A percentile compares a stretch with the other conserved stretches of the same genome.
Evolutionary conservation across 192 early-diverging fungal genomes (phyloP).

Genomic region (Funneliformis geosporum): DNA sequence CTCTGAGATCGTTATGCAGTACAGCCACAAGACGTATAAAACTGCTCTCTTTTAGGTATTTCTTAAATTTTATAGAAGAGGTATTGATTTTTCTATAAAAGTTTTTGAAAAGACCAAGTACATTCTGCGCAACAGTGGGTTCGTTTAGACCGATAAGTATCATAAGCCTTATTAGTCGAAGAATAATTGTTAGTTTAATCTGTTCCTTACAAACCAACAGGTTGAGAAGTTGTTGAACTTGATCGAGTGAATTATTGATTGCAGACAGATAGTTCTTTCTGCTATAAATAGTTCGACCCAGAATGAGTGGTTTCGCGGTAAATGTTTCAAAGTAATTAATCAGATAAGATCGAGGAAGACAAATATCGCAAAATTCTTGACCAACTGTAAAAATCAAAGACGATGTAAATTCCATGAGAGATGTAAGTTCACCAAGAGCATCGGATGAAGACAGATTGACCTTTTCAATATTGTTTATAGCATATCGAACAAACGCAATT

Average conservation of each 20-base stretch:
- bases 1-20: background rate
- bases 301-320: background rate
- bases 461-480: background rate
- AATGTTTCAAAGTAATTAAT: slow-evolving; percentile 15
- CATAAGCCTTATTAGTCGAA: slow-evolving; percentile 19
- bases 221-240: background rate
- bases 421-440: slow-evolving; percentile 2
- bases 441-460: background rate
- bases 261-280: background rate
- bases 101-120: slow-evolving; percentile 11
- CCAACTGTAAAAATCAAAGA: slow-evolving; percentile 2
- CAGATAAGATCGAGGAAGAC: slow-evolving; percentile 18
- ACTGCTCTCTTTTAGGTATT: background rate
- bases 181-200: background rate
- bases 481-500: background rate
- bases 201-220: background rate
- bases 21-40: background rate
- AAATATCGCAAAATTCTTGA: slow-evolving; percentile 9
- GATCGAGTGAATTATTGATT: background rate
- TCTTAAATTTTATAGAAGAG: background rate
- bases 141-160: slow-evolving; percentile 23
- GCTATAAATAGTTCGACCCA: background rate
- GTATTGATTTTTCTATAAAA: background rate
- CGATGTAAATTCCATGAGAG: slow-evolving; percentile 20
- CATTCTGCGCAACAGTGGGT: background rate